A percentile compares a stretch with the other conserved stretches of the same genome.
These are phyloP conservation scores for Citrus reticulata DNA, from an alignment of 345 rosid species.

Conservation along the genomic window DNA sequence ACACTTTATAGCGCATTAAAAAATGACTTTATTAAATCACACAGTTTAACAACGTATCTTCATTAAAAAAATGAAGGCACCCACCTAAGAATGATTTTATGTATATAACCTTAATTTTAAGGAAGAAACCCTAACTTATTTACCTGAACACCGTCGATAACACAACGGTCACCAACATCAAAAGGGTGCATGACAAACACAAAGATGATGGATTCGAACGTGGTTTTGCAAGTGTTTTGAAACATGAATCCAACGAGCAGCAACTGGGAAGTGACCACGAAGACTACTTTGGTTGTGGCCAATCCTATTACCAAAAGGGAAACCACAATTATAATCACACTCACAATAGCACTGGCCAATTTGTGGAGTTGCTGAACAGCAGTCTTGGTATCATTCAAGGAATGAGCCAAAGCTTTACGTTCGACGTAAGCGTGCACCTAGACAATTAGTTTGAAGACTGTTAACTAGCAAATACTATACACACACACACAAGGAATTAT, in stretches of 20 bases:
- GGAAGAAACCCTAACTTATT: not conserved
- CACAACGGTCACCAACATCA: slow-evolving; percentile 83
- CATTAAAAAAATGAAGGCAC: too few relatives aligned
- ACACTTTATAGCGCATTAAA: too few relatives aligned
- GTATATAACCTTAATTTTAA: too few relatives aligned
- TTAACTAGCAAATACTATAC: not conserved
- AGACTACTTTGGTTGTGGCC: slow-evolving; percentile 53
- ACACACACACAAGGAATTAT: too few relatives aligned
- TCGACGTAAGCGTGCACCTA: slow-evolving; percentile 70
- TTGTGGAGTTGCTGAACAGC: slow-evolving; percentile 79
- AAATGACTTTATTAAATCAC: too few relatives aligned
- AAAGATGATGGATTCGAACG: slow-evolving; percentile 76
- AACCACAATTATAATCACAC: slow-evolving; percentile 43
- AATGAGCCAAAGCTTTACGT: slow-evolving; percentile 68
- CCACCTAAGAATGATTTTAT: too few relatives aligned
- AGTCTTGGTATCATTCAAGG: slow-evolving; percentile 71
- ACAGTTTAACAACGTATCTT: rapidly evolving
- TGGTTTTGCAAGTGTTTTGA: slow-evolving; percentile 77
- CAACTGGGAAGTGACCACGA: slow-evolving; percentile 55
- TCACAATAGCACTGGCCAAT: slow-evolving; percentile 59
- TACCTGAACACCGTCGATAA: slow-evolving; percentile 74
- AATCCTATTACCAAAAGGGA: slow-evolving; percentile 63
- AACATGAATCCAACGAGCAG: slow-evolving; percentile 75
- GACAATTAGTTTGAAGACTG: not conserved
- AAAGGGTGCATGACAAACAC: slow-evolving; percentile 85